Percentiles rank a stretch among this genome's conserved stretches.
Evolutionary conservation across 345 rosid species (phyloP).

Genomic region (Eucalyptus victrix): DNA sequence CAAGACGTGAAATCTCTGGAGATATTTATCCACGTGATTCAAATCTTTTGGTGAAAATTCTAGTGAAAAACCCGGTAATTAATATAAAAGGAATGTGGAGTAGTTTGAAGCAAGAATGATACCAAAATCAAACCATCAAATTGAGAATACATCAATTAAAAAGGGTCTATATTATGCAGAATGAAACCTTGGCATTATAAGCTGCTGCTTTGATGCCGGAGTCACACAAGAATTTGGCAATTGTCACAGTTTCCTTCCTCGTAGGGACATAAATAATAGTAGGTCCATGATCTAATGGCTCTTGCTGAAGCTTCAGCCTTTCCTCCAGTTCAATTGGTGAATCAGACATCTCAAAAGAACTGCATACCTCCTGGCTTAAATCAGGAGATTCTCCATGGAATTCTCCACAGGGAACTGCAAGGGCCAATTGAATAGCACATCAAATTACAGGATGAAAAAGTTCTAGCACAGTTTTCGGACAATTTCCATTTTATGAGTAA

Average conservation of each 20-base stretch:
- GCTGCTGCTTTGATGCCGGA: slow-evolving; percentile 83
- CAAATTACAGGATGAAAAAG: neutral
- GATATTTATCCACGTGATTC: neutral
- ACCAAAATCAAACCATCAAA: neutral
- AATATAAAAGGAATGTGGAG: neutral
- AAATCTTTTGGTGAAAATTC: neutral
- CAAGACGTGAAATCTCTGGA: neutral
- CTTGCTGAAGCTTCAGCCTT: slow-evolving; percentile 15
- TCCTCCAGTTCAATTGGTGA: slow-evolving; percentile 21
- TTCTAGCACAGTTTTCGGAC: neutral
- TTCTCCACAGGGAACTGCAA: slow-evolving; percentile 70
- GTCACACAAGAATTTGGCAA: slow-evolving; percentile 52
- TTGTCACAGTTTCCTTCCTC: slow-evolving; percentile 63
- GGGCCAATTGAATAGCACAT: neutral
- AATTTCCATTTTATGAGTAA: neutral
- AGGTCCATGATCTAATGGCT: slow-evolving; percentile 45
- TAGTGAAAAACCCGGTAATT: neutral
- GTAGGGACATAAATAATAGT: slow-evolving; percentile 90
- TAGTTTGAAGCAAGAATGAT: neutral
- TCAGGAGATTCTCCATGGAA: slow-evolving; percentile 29
- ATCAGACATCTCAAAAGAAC: slow-evolving; percentile 7
- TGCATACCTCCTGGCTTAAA: slow-evolving; percentile 6
- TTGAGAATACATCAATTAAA: neutral
- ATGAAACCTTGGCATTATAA: slow-evolving; percentile 69
- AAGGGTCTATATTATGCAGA: neutral